Conservation (phyloP, 352 stramenopile species). For the Phytophthora cactorum region DNA sequence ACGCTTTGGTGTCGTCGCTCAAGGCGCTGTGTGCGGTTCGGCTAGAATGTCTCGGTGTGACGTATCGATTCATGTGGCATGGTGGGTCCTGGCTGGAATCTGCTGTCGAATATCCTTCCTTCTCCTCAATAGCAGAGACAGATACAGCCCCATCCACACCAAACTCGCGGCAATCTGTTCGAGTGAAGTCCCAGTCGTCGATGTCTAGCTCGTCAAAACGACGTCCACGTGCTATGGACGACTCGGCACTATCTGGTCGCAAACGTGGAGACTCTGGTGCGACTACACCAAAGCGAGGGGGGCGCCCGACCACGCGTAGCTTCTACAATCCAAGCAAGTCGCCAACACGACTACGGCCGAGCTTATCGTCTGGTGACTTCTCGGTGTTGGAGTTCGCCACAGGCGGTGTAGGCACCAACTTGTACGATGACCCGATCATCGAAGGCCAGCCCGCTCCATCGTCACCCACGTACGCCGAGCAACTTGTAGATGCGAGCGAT, state of each 20-base stretch:
- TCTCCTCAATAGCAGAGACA: slow-evolving; percentile 12
- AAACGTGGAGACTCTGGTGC: slow-evolving; percentile 34
- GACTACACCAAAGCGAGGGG: slow-evolving; percentile 32
- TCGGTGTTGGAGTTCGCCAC: slow-evolving; percentile 29
- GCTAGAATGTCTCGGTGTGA: slow-evolving; percentile 56
- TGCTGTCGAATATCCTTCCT: slow-evolving; percentile 52
- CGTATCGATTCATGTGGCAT: slow-evolving; percentile 69
- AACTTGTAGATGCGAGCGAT: slow-evolving; percentile 19
- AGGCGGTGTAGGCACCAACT: slow-evolving; percentile 32
- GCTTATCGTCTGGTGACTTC: slow-evolving; percentile 37
- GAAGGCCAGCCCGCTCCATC: slow-evolving; percentile 40
- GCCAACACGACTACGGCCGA: slow-evolving; percentile 30
- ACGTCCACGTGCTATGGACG: slow-evolving; percentile 41
- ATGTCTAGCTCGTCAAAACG: slow-evolving; percentile 27
- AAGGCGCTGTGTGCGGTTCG: slow-evolving; percentile 60
- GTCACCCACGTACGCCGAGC: slow-evolving; percentile 36
- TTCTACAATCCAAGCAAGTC: slow-evolving; percentile 47
- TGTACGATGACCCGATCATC: slow-evolving; percentile 48
- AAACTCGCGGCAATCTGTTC: slow-evolving; percentile 37
- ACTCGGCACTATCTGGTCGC: slow-evolving; percentile 41
- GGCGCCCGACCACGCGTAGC: slow-evolving; percentile 36
- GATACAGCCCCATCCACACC: slow-evolving; percentile 18
- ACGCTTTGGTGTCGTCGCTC: slow-evolving; percentile 60
- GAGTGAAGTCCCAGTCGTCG: slow-evolving; percentile 35
- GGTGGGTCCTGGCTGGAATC: slow-evolving; percentile 64